A percentile compares a stretch with the other conserved stretches of the same genome.
phyloP scores from a whole-genome alignment of 2,329 filamentous ascomycete species.

The Colletotrichum brevisporum region DNA sequence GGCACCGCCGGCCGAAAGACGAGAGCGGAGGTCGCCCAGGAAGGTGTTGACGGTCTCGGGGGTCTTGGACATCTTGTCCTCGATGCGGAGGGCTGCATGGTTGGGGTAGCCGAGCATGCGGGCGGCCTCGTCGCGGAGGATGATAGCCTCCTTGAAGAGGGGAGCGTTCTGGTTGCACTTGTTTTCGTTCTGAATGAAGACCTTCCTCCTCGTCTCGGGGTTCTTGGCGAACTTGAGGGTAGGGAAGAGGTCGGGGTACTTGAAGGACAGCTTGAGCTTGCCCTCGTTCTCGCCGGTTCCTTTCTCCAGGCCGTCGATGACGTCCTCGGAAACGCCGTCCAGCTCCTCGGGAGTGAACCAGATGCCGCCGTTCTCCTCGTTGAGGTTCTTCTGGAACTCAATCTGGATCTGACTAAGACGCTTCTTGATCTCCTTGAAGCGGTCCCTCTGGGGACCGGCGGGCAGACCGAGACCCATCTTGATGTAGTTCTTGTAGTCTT shows the following conservation, averaged over 20 bases:
- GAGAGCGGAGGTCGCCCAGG: slow-evolving; percentile 76
- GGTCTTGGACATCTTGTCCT: slow-evolving; percentile 73
- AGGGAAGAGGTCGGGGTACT: slow-evolving; percentile 86
- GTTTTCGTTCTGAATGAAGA: slow-evolving; percentile 84
- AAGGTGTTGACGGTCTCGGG: slow-evolving; percentile 69
- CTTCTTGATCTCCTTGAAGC: slow-evolving; percentile 91
- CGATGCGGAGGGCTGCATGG: slow-evolving; percentile 69
- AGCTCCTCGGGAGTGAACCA: slow-evolving; percentile 84
- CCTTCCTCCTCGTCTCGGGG: slow-evolving; percentile 75
- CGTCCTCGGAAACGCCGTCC: slow-evolving; percentile 80
- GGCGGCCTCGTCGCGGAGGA: slow-evolving; percentile 69
- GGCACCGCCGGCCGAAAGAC: slow-evolving; percentile 77
- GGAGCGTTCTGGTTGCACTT: slow-evolving; percentile 76
- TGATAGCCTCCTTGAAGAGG: slow-evolving; percentile 68
- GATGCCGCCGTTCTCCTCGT: slow-evolving; percentile 85
- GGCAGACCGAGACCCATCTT: slow-evolving; percentile 81
- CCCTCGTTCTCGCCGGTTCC: slow-evolving; percentile 80
- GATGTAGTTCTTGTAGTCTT: slow-evolving; percentile 83
- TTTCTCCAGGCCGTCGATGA: slow-evolving; percentile 77
- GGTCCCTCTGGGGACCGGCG: slow-evolving; percentile 77
- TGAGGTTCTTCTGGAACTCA: slow-evolving; percentile 83
- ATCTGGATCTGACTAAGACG: slow-evolving; percentile 81
- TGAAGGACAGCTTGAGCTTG: slow-evolving; percentile 83
- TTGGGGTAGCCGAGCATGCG: slow-evolving; percentile 69
- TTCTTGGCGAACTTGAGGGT: slow-evolving; percentile 83